Percentiles rank a stretch among this genome's conserved stretches.
Conservation (phyloP, 1,139 yeast species). For the Diutina siamensis region DNA sequence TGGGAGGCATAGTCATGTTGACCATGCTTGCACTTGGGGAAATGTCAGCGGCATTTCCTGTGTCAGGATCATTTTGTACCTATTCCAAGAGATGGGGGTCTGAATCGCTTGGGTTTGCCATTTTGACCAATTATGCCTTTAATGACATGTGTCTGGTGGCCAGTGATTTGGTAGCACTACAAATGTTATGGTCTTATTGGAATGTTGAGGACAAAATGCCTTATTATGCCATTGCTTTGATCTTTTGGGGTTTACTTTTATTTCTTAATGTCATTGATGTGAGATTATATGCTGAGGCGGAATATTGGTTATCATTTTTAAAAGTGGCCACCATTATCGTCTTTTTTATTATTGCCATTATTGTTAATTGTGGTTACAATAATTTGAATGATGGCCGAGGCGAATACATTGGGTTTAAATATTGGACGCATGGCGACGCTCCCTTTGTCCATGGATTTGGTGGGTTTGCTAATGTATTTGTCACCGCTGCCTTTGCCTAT, state of each 20-base stretch:
- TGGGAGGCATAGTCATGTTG: constrained; percentile 61
- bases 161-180: constrained; percentile 48
- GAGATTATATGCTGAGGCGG: constrained; percentile 62
- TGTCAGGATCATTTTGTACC: constrained; percentile 69
- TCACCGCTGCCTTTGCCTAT: constrained; percentile 7
- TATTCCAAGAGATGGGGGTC: constrained; percentile 59
- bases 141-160: constrained; percentile 54
- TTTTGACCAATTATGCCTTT: constrained; percentile 68
- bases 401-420: constrained; percentile 25
- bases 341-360: constrained; percentile 1
- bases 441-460: constrained; percentile 30
- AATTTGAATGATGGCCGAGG: constrained; percentile 1
- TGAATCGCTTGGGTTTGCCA: constrained; percentile 67
- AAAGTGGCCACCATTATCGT: constrained; percentile 1
- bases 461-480: constrained; percentile 29
- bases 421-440: constrained; percentile 29
- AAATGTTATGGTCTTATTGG: constrained; percentile 46
- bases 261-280: constrained; percentile 58
- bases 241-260: background rate
- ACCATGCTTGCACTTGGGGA: constrained; percentile 84
- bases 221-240: background rate
- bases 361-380: constrained; percentile 1
- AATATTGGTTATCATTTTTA: constrained; percentile 46
- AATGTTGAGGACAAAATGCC: constrained; percentile 26
- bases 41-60: constrained; percentile 67